Base-by-base conservation (phyloP, 2,329 filamentous ascomycete species). In the Lachnellula occidentalis region DNA sequence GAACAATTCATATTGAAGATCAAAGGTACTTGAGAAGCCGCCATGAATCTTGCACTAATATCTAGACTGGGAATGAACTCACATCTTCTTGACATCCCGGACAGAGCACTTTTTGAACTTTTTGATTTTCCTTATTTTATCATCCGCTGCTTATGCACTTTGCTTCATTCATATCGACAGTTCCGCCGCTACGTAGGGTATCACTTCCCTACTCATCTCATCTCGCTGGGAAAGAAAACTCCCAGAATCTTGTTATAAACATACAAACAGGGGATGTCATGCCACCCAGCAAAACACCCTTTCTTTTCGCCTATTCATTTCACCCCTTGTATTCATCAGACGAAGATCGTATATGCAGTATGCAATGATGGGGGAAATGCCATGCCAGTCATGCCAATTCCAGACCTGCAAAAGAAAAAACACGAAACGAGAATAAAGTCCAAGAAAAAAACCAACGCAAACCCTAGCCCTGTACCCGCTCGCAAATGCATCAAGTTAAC, bases 401-500 rank as follows among this genome's bases (percentile, higher is more conserved):
- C 55, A 51, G 57, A 56, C 51, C 57, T 19, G 17, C n/a, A 15
- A 43, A 43, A 19, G 9, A 43, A 47, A 50, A 50, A 57, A 46
- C 48, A 54, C 43, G 41, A 46, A 54, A 58, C 49, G 54, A 51
- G 53, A 57, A 53, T 53, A 41, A 56, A 53, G 43, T 46, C 24
- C 34, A 19, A 39, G 48, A 45, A 50, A 54, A 27, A 56, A 56
- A 56, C 42, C 49, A 50, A 47, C 52, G 51, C 52, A 58, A 53
- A 31, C 9, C 27, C 27, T 31, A 3, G 27, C 9, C 27, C 27
- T 2, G 27, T 11, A 31, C 58, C 53, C 64, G 61, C 62, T 66
- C 51, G 59, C 58, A 65, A 67, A 66, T 66, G 63, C 65, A 60
- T 61, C 51, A 59, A 58, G 50, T 53, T 53, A 65, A 65, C 62